A percentile compares a stretch with the other conserved stretches of the same genome.
phyloP scores from a whole-genome alignment of 805 yeast species.

The Wickerhamomyces rabaulensis region DNA sequence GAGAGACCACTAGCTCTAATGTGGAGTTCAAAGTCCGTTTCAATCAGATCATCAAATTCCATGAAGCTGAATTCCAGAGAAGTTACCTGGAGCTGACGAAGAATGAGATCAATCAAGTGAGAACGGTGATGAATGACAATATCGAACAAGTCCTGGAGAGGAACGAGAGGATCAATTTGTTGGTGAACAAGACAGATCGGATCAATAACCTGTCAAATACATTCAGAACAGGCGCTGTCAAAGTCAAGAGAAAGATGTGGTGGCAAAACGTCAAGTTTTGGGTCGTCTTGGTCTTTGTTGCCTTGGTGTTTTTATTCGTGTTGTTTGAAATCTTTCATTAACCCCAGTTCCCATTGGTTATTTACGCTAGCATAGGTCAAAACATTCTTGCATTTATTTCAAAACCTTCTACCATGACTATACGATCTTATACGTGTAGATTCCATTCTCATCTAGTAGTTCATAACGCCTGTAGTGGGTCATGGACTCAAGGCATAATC shows the following conservation, averaged over 20 bases:
- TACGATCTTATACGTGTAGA: not conserved
- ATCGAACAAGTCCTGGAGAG: constrained; percentile 53
- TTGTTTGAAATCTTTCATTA: constrained; percentile 32
- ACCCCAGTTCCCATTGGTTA: not conserved
- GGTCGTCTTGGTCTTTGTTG: constrained; percentile 51
- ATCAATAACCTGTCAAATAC: constrained; percentile 48
- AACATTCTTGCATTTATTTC: too few species aligned
- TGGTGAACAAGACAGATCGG: constrained; percentile 59
- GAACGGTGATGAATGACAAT: constrained; percentile 54
- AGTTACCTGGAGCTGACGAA: constrained; percentile 31
- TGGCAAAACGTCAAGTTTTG: constrained; percentile 44
- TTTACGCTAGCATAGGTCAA: too few species aligned
- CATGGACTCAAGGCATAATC: not conserved
- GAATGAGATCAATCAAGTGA: constrained; percentile 51
- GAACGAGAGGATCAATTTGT: constrained; percentile 50
- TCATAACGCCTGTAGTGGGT: not conserved
- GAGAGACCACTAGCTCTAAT: constrained; percentile 6
- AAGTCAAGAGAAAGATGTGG: constrained; percentile 52
- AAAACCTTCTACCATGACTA: too few species aligned
- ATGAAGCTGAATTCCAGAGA: constrained; percentile 39
- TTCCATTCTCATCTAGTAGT: not conserved
- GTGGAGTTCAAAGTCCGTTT: constrained; percentile 52
- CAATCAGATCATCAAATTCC: constrained; percentile 50
- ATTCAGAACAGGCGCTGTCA: constrained; percentile 47
- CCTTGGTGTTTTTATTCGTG: constrained; percentile 65